These are phyloP conservation scores for Chrysoporthe austroafricana DNA, from an alignment of 2,329 filamentous ascomycete genomes.

Conservation along the genomic window DNA sequence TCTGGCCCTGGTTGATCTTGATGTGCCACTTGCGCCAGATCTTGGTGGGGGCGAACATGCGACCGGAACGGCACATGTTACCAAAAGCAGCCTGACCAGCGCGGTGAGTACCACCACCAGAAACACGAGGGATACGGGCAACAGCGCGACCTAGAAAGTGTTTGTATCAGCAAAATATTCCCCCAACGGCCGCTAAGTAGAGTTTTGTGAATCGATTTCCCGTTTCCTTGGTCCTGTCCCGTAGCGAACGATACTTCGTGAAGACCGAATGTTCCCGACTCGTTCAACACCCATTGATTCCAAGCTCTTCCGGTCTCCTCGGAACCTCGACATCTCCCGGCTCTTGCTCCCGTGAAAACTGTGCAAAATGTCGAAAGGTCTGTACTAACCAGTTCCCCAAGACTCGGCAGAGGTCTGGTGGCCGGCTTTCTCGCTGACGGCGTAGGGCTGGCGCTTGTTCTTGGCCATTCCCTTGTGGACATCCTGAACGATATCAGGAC, in stretches of 20 bases:
- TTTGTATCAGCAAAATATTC: conserved; percentile 33
- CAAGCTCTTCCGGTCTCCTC: neutral
- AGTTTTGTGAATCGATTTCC: neutral
- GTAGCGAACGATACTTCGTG: neutral
- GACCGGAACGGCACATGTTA: conserved; percentile 99
- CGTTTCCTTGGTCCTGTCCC: neutral
- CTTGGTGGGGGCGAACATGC: conserved; percentile 99
- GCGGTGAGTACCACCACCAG: conserved; percentile 99
- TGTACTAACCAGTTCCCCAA: conserved; percentile 93
- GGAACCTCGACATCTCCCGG: neutral
- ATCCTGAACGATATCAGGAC: conserved; percentile 98
- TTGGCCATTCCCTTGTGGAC: conserved; percentile 99
- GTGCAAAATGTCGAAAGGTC: conserved; percentile 14
- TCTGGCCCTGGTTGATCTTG: conserved; percentile 99
- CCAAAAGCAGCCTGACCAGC: conserved; percentile 99
- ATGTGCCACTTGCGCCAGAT: conserved; percentile 99
- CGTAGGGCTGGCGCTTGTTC: conserved; percentile 99
- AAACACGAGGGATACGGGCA: conserved; percentile 99
- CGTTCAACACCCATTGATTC: neutral
- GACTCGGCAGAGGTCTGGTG: conserved; percentile 99
- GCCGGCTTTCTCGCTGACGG: conserved; percentile 99
- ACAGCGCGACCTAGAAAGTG: conserved; percentile 84
- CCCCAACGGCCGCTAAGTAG: neutral
- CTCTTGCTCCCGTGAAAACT: conserved; percentile 7
- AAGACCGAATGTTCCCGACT: neutral